Base-by-base conservation (phyloP, 306 rosid genomes). In the Cicer arietinum region DNA sequence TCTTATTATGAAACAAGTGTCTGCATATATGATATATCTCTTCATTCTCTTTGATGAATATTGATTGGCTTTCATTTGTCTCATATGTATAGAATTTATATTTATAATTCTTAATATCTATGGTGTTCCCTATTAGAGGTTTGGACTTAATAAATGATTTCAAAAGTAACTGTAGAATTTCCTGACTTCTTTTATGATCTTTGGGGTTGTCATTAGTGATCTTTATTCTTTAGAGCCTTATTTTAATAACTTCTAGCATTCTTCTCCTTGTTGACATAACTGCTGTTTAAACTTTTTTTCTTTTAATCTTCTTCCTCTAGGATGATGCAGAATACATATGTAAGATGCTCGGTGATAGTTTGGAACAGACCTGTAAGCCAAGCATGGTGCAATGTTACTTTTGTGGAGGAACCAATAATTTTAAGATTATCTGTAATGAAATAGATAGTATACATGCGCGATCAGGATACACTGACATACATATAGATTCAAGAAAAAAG, bases 291-390 rank as follows among this genome's bases (percentile, higher is more conserved):
- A 51, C 35, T 22, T 73, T 44, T 74, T 78, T 74, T 84, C 76
- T 68, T 45, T 58, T 63, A 65, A 71, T 66, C 54, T 51, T 42
- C 48, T 59, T 68, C 70, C 74, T 66, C 74, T 84, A 94, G 99
- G 83, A 74, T 35, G 91, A 94, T 79, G 96, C 97, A 42, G 92
- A 85, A 85, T 88, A 80, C 84, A 66, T 88, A 94, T 85, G 79
- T 80, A 86, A 80, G 86, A 76, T 85, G 52, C 66, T 94, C 41
- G 82, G 65, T 87, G 81, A 67, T 75, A 73, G 67, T 86, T 71
- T 77, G 47, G 92, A 79, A 40, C 82, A 58, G 45, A 70, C 18
- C 43, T 81, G 87, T 72, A 84, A 71, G 77, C 83, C 85, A 71
- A 67, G 67, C 71, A 54, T 86, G 40, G 47, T 65, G 62, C 86